Evolutionary conservation across 768 basidiomycete genomes (phyloP).

Genomic region (Paxillus involutus): DNA sequence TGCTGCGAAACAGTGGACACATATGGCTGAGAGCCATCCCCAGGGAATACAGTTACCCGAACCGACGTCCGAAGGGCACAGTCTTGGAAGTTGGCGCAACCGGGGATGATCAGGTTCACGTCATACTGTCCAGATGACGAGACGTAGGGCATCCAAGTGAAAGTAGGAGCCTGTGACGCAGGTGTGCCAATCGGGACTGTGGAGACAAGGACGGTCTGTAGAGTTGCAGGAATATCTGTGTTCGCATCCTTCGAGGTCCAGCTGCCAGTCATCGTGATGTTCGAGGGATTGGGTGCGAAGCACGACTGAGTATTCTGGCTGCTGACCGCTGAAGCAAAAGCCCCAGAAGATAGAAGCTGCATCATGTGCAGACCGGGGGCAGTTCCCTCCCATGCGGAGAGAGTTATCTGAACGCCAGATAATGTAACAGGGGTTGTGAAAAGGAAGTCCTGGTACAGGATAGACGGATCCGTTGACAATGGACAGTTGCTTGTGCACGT

Average conservation of each 20-base stretch:
- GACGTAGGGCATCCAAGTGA: constrained; percentile 93
- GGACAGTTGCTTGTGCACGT: constrained; percentile 84
- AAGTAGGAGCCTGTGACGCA: constrained; percentile 61
- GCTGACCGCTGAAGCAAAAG: constrained; percentile 76
- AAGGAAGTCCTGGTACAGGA: constrained; percentile 93
- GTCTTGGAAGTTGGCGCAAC: constrained; percentile 78
- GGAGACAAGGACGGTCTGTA: constrained; percentile 71
- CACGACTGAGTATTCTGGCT: constrained; percentile 67
- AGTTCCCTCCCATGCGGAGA: constrained; percentile 72
- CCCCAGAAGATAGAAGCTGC: constrained; percentile 91
- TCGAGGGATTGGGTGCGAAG: constrained; percentile 75
- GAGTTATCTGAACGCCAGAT: constrained; percentile 86
- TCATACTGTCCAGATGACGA: constrained; percentile 85
- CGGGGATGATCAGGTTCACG: constrained; percentile 83
- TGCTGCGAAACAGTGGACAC: constrained; percentile 76
- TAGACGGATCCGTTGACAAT: constrained; percentile 68
- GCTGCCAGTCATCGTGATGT: constrained; percentile 60
- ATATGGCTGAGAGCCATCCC: constrained; percentile 59
- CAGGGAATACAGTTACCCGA: constrained; percentile 79
- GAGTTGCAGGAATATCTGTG: constrained; percentile 80
- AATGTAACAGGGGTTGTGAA: constrained; percentile 65
- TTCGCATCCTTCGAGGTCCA: constrained; percentile 67
- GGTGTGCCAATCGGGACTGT: constrained; percentile 63
- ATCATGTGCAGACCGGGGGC: constrained; percentile 85
- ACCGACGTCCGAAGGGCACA: constrained; percentile 82